phyloP scores from a whole-genome alignment of 148 eudicot genomes.

The Vaccinium corymbosum region DNA sequence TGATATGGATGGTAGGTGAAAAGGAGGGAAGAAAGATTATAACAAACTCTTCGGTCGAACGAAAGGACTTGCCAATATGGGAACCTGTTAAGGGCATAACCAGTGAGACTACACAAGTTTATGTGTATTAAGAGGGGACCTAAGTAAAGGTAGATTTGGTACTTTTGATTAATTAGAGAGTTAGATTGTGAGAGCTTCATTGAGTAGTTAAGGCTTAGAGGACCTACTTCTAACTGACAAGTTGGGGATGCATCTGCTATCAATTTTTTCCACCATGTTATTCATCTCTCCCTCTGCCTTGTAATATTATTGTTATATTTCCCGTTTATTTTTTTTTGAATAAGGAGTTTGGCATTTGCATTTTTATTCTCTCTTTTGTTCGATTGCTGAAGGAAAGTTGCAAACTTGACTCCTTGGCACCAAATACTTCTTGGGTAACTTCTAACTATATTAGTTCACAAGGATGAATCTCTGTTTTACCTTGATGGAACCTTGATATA shows the following conservation, averaged over 20 bases:
- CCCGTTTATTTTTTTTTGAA: not conserved
- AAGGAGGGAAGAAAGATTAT: not conserved
- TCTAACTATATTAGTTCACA: not conserved
- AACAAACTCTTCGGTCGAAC: no score
- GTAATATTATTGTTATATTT: not conserved
- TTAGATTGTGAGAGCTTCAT: not conserved
- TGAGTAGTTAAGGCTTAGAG: slow-evolving; percentile 3
- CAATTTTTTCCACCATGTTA: not conserved
- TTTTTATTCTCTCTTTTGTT: not conserved
- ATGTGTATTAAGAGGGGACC: not conserved
- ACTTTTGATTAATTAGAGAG: not conserved
- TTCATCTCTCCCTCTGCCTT: not conserved
- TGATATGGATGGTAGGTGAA: not conserved
- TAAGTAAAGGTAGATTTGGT: not conserved
- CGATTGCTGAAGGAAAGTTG: not conserved
- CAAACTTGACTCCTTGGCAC: not conserved
- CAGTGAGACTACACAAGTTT: not conserved
- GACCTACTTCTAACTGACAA: not conserved
- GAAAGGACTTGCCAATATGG: not conserved
- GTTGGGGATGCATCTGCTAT: not conserved
- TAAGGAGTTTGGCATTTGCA: not conserved
- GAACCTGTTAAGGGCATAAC: not conserved
- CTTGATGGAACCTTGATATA: not conserved
- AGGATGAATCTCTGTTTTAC: not conserved
- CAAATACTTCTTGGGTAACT: not conserved